Base-by-base conservation (phyloP, 148 eudicot species). In the Polygonum aviculare region DNA sequence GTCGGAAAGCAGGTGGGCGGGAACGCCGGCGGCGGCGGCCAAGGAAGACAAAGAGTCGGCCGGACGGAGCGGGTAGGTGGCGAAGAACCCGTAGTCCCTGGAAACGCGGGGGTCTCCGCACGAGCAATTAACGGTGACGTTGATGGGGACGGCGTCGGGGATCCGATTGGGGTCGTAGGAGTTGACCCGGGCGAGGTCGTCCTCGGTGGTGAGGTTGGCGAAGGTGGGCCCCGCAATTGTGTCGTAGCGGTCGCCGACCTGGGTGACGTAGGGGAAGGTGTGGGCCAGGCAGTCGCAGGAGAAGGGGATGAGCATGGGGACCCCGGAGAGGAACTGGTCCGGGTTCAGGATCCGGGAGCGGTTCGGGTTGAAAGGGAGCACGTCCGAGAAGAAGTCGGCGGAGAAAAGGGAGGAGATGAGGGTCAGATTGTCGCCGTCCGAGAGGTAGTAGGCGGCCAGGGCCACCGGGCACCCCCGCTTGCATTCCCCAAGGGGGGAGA, bases 61-160 rank as follows among this genome's bases (percentile, higher is more conserved):
- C 15, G 31, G 72, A 0, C 85, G 79, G 55, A 85, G 78, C 18
- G 87, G 85, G 71, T 85, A 85, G 2, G 85, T 80, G 44, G 80
- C 67, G 52, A 85, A 85, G 63, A 85, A 39, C 26, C 87, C 87
- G 40, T 80, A 85, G 65, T 75, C 79, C 72, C 55, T 80, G 3
- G 85, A 80, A 45, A 82, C 85, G 9, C 31, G 26, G 9, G 63
- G n/a, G 75, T 79, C 74, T 35, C 88, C 88, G 69, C 88, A 85
- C 4, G 84, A 81, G 31, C 88, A 85, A 19, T 79, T 79, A 41
- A 85, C 79, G 0, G 76, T 41, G 7, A 85, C 86, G 57, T 81
- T 81, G 31, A 85, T 22, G 35, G 41, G 48, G 6, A 18, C 78
- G 7, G 7, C 78, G 2, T 82, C 82, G n/a, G 80, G 22, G 1